phyloP scores from a whole-genome alignment of 345 rosid species.

The Moricandia moricandioides region DNA sequence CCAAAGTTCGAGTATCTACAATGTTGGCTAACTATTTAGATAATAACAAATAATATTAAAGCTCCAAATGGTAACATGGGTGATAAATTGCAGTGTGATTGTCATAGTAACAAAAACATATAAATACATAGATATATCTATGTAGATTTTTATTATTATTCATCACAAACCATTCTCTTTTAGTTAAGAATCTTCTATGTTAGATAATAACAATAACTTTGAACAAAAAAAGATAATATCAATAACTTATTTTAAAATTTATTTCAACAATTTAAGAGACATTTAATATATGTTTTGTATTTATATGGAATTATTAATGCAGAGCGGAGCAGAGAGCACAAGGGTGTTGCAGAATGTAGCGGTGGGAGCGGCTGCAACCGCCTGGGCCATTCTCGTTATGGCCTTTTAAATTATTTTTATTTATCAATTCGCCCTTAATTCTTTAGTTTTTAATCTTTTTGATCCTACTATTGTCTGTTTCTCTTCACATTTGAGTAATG shows the following conservation, averaged over 20 bases:
- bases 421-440: not conserved
- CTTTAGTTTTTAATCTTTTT: not conserved
- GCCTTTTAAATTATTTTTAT: constrained; percentile 42
- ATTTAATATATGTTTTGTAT: not conserved
- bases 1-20: not conserved
- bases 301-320: constrained; percentile 27
- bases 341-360: constrained; percentile 41
- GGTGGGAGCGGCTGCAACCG: constrained; percentile 51
- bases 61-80: too few relatives aligned
- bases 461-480: not conserved
- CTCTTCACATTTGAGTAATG: constrained; percentile 12
- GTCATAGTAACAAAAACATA: too few relatives aligned
- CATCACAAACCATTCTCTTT: not conserved
- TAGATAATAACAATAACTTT: not conserved
- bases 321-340: constrained; percentile 61
- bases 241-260: not conserved
- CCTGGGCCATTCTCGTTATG: constrained; percentile 49
- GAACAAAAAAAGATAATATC: too few relatives aligned
- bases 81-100: too few relatives aligned
- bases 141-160: not conserved
- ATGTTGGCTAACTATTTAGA: not conserved
- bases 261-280: not conserved
- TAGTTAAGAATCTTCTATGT: not conserved
- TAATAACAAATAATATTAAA: not conserved
- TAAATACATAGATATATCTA: too few relatives aligned